Evolutionary conservation across 2,329 filamentous ascomycete genomes (phyloP), one percentile per base, ranked within the genome.

Genomic region (Alternaria solani): DNA sequence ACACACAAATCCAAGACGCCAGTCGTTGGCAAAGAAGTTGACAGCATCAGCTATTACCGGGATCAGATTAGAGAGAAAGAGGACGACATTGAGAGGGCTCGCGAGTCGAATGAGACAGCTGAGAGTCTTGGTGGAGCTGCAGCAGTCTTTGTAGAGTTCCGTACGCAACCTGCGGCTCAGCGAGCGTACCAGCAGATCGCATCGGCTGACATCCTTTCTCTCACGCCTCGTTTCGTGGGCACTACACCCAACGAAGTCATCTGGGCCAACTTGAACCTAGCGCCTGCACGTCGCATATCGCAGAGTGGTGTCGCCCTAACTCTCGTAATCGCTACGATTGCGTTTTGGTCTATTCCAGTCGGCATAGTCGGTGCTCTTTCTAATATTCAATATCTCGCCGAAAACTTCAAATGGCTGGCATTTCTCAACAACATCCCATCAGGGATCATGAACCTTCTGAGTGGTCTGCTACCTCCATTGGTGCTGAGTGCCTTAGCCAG

Each of bases 21-120:
- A 20, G 66, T 95, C 23, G 86, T 94, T 66, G 91, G 93, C 67
- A 89, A 93, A 75, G 95, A 96, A 78, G 94, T 97, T 16, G 95
- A 99, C 80, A 95, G 93, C 0, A 97, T 99, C 77, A 88, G 94
- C 63, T 97, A 91, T 91, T 91, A 89, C 64, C 91, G 95, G 52
- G 83, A 85, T 1, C 91, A 96, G 77, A 87, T 97, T 53, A 87
- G 90, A 65, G 88, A 88, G 49, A 86, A 96, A 44, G 89, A 90
- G 53, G 89, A 91, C 0, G 85, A 91, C 61, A 89, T 93, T 30
- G 86, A 91, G 51, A 83, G 86, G 42, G 84, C 88, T 25, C 92
- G 95, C 76, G 84, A 83, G 41, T 84, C 86, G 49, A 91, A 94
- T 74, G 86, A 84, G 51, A 81, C 83, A 26, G 88, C 84, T 3